These are phyloP conservation scores for Melampsora americana DNA, from an alignment of 1,284 basidiomycete genomes.

Conservation along the genomic window DNA sequence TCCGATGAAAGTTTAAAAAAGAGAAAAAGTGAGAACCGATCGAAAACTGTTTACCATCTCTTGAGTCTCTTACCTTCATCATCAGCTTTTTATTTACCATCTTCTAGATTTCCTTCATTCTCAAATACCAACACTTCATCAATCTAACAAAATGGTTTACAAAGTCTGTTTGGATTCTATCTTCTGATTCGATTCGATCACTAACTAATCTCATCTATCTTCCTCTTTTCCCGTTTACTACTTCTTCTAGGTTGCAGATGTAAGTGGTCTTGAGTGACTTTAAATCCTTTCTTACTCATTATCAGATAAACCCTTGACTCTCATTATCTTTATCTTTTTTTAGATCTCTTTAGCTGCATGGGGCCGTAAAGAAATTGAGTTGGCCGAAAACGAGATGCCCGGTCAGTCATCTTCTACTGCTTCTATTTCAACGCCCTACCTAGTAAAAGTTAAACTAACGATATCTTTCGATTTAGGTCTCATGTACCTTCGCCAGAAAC, in stretches of 20 bases:
- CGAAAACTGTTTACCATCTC: no score
- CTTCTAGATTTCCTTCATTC: no score
- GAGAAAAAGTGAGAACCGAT: no score
- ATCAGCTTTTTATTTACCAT: no score
- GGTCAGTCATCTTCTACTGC: slow-evolving; percentile 5
- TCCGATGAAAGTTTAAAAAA: no score
- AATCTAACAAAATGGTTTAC: slow-evolving; percentile 30
- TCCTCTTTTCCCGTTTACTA: not conserved
- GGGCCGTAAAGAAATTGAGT: slow-evolving; percentile 96
- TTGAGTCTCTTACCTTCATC: no score
- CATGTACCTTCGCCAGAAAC: slow-evolving; percentile 59
- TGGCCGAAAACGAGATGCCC: slow-evolving; percentile 65
- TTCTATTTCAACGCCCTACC: not conserved
- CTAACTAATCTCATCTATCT: not conserved
- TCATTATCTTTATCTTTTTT: not conserved
- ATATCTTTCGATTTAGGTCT: slow-evolving; percentile 48
- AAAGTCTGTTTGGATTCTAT: slow-evolving; percentile 22
- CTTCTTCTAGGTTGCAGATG: slow-evolving; percentile 39
- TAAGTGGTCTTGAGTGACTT: slow-evolving; percentile 8
- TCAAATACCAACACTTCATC: not conserved
- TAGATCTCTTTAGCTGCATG: slow-evolving; percentile 61
- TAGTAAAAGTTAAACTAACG: not conserved
- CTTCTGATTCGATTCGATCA: not conserved
- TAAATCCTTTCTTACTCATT: not conserved
- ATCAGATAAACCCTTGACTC: not conserved